Evolutionary conservation across 2,329 filamentous ascomycete species (phyloP).

Genomic region (Colletotrichum noveboracense): DNA sequence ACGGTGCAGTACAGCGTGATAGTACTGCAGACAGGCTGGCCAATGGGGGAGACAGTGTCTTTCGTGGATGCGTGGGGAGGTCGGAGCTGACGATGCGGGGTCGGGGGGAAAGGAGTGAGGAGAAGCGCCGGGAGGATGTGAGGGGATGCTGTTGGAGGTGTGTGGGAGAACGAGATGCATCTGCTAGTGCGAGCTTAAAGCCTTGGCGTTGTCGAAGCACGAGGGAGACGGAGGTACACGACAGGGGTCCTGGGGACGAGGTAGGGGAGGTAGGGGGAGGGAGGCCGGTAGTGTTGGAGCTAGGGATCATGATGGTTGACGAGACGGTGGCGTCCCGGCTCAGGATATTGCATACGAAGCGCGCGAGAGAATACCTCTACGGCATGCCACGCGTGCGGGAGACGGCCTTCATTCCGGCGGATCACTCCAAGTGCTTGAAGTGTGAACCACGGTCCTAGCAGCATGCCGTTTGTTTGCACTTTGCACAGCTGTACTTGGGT

Average conservation of each 20-base stretch:
- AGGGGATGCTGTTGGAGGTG: neutral
- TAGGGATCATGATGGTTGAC: constrained; percentile 7
- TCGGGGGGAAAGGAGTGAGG: neutral
- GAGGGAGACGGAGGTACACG: neutral
- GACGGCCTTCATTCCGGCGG: constrained; percentile 14
- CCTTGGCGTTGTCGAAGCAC: neutral
- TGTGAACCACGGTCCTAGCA: neutral
- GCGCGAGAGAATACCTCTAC: neutral
- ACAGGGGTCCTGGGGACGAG: neutral
- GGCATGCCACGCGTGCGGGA: neutral
- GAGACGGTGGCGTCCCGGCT: neutral
- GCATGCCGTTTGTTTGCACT: neutral
- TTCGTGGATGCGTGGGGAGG: constrained; percentile 21
- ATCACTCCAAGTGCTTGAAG: neutral
- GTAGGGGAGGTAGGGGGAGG: neutral
- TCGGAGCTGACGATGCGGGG: constrained; percentile 14
- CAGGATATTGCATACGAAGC: neutral
- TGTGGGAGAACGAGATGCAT: neutral
- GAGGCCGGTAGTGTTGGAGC: neutral
- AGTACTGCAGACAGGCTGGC: constrained; percentile 1
- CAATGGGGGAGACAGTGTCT: neutral
- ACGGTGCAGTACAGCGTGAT: constrained; percentile 5
- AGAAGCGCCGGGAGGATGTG: neutral
- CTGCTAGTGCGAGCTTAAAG: neutral
- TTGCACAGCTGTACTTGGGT: neutral